Base-by-base conservation (phyloP, 2,329 filamentous ascomycete genomes). In the Cladosporium sp. region DNA sequence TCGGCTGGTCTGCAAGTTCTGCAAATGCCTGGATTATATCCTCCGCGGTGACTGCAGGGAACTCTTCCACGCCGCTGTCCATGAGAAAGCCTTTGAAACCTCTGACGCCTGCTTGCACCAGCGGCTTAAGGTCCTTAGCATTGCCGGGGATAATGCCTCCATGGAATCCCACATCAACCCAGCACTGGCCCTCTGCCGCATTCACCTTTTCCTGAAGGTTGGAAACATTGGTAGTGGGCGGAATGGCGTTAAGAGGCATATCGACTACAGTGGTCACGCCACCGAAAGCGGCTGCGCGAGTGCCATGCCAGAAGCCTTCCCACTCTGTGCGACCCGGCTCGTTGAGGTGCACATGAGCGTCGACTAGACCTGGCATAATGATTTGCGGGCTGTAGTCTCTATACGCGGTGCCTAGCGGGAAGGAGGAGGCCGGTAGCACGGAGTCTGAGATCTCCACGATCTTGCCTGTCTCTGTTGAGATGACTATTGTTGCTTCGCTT, bases 91-190 rank as follows among this genome's bases (percentile, higher is more conserved):
- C 94, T 80, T 99, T 99, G 85, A 99, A 98, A 14, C 95, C 95
- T 69, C 93, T 85, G 12, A 98, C 94, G 63, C 95, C 95, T 49
- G 88, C 90, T 65, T 91, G 85, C 0, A 98, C 91, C 4, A 99
- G 83, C 0, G 88, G 89, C 72, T 91, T 87, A 64, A 99, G 81
- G 73, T 98, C 88, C 12, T 85, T 78, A 2, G 89, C 86, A 75
- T 99, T 99, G 1, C 94, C 95, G 3, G 95, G 95, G 57, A 99
- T 88, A 46, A 98, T 88, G 35, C 95, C 95, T 29, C 95, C 95
- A 76, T 98, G 98, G 79, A 99, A 98, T 33, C 93, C 95, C n/a
- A 98, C 93, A 73, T 98, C 95, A 29, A 98, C 92, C 94, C 94
- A 99, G 80, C 94, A 97, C 80, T 98, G 90, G 37, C 91, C 92